A percentile compares a stretch with the other conserved stretches of the same genome.
Conservation (phyloP, 148 eudicot species). For the Gaultheria prostrata region DNA sequence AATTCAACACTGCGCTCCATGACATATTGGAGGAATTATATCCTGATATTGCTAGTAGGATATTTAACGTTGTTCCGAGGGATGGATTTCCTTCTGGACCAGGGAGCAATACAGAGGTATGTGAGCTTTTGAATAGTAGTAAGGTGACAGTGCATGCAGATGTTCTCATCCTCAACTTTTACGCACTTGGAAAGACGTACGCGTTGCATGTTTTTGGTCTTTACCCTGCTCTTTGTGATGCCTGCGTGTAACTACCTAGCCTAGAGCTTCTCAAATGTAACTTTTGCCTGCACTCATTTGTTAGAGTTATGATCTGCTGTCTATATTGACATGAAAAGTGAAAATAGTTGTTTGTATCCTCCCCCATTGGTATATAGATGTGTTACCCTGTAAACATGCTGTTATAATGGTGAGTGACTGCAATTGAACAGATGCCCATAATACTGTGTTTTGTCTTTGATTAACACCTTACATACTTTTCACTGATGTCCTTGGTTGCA, state of each 20-base stretch:
- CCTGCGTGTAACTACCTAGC: background rate
- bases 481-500: background rate
- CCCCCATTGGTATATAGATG: background rate
- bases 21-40: constrained; percentile 74
- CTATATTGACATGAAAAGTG: background rate
- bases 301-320: background rate
- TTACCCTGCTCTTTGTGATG: background rate
- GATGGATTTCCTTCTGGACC: constrained; percentile 75
- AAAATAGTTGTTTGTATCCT: background rate
- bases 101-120: constrained; percentile 90
- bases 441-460: background rate
- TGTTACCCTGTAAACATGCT: background rate
- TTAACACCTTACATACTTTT: background rate
- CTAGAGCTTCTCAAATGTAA: background rate
- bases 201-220: background rate
- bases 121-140: background rate
- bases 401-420: background rate
- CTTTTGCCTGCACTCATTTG: background rate
- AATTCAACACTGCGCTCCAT: constrained; percentile 59
- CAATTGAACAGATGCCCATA: background rate
- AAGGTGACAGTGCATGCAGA: background rate
- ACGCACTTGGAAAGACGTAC: background rate
- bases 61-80: constrained; percentile 64
- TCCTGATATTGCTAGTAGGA: constrained; percentile 72
- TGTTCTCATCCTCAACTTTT: background rate